These are phyloP conservation scores for Rhizopogon vinicolor DNA, from an alignment of 768 basidiomycete genomes.

Conservation along the genomic window DNA sequence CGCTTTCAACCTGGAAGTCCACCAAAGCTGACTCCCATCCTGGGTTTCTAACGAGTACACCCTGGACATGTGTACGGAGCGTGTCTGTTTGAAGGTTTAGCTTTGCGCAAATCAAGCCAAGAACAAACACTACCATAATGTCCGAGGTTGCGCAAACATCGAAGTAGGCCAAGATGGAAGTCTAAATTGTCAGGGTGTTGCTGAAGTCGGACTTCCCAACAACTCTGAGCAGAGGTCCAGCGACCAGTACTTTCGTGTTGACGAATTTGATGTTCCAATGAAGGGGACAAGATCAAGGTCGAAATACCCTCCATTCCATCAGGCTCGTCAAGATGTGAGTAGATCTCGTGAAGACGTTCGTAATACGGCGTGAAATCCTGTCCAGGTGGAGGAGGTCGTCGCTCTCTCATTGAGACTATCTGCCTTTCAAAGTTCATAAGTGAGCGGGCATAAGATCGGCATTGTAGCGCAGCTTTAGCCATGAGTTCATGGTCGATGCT, in stretches of 20 bases:
- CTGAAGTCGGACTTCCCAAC: conserved; percentile 95
- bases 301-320: conserved; percentile 99
- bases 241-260: conserved; percentile 95
- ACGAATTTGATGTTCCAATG: conserved; percentile 92
- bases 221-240: conserved; percentile 99
- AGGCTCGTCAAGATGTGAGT: conserved; percentile 93
- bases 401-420: conserved; percentile 47
- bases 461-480: conserved; percentile 90
- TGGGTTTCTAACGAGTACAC: conserved; percentile 80
- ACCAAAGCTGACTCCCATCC: conserved; percentile 76
- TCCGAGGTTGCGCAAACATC: conserved; percentile 90
- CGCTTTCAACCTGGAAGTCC: conserved; percentile 87
- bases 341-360: conserved; percentile 92
- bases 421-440: conserved; percentile 94
- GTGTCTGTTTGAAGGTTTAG: conserved; percentile 58
- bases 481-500: conserved; percentile 85
- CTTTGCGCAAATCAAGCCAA: not conserved
- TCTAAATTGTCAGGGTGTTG: conserved; percentile 85
- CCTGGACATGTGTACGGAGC: conserved; percentile 88
- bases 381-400: conserved; percentile 35
- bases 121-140: conserved; percentile 71
- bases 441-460: conserved; percentile 90
- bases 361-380: conserved; percentile 52
- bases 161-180: conserved; percentile 83
- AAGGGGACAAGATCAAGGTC: conserved; percentile 80